phyloP scores from a whole-genome alignment of 495 filamentous ascomycete species.

The Lindgomyces ingoldianus region DNA sequence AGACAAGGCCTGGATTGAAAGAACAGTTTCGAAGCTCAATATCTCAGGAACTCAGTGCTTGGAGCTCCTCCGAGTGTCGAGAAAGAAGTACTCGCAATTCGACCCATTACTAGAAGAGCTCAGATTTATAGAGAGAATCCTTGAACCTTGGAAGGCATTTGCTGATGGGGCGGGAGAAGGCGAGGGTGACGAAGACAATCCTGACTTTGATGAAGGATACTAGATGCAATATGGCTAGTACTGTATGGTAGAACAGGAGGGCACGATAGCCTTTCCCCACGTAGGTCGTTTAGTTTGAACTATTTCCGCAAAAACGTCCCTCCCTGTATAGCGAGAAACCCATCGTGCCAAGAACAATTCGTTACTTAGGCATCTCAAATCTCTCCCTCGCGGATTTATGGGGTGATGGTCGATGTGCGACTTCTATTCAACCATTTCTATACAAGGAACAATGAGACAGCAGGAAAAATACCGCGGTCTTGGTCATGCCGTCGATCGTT shows the following conservation, averaged over 20 bases:
- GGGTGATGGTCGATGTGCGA: too few species aligned
- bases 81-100: conserved; percentile 17
- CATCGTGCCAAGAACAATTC: too few species aligned
- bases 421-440: too few species aligned
- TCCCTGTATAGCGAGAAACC: too few species aligned
- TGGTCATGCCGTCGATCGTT: too few species aligned
- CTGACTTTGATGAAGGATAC: conserved; percentile 1
- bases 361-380: too few species aligned
- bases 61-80: conserved; percentile 2
- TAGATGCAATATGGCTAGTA: background rate
- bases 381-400: too few species aligned
- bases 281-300: too few species aligned
- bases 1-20: conserved; percentile 13
- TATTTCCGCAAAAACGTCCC: too few species aligned
- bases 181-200: conserved; percentile 2
- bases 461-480: too few species aligned
- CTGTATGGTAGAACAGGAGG: background rate
- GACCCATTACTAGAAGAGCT: conserved; percentile 18
- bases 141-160: conserved; percentile 13
- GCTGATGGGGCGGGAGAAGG: background rate
- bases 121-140: conserved; percentile 10
- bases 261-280: too few species aligned
- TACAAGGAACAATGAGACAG: too few species aligned
- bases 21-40: conserved; percentile 8
- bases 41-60: conserved; percentile 5